Conservation (phyloP, 495 filamentous ascomycete genomes). For the Hypoxylon lenormandii region DNA sequence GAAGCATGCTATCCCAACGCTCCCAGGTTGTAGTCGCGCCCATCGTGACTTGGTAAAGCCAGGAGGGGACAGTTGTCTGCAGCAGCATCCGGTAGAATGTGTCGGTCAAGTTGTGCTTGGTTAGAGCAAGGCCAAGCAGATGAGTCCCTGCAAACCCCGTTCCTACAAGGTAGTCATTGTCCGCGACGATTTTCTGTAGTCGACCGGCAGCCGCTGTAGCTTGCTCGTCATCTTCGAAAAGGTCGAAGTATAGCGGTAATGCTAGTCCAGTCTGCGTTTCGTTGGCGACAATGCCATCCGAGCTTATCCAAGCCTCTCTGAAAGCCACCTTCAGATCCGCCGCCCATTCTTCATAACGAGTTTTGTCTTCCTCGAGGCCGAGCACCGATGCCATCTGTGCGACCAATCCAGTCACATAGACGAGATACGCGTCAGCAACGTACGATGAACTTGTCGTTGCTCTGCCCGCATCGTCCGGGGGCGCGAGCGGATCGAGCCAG, state of each 20-base stretch:
- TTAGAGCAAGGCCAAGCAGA: slow-evolving; percentile 60
- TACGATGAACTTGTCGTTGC: slow-evolving; percentile 57
- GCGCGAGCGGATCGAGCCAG: slow-evolving; percentile 67
- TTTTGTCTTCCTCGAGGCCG: slow-evolving; percentile 44
- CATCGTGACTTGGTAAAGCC: slow-evolving; percentile 66
- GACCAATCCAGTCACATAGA: slow-evolving; percentile 59
- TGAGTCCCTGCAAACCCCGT: slow-evolving; percentile 70
- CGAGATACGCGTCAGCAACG: slow-evolving; percentile 66
- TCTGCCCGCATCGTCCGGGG: slow-evolving; percentile 55
- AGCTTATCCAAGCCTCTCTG: slow-evolving; percentile 57
- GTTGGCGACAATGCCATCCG: slow-evolving; percentile 54
- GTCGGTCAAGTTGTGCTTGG: slow-evolving; percentile 49
- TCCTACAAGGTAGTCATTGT: slow-evolving; percentile 60
- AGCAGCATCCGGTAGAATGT: slow-evolving; percentile 53
- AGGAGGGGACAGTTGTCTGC: slow-evolving; percentile 57
- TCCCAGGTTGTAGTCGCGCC: slow-evolving; percentile 69
- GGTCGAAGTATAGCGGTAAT: slow-evolving; percentile 59
- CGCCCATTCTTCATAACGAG: slow-evolving; percentile 48
- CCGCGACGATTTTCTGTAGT: slow-evolving; percentile 54
- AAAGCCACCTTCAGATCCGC: slow-evolving; percentile 52
- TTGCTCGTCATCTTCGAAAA: slow-evolving; percentile 39
- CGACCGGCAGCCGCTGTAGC: slow-evolving; percentile 47
- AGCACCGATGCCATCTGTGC: slow-evolving; percentile 51
- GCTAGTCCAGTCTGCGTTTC: slow-evolving; percentile 64
- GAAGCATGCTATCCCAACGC: slow-evolving; percentile 67